Evolutionary conservation across 768 basidiomycete genomes (phyloP), one percentile per base, ranked within the genome.

Genomic region (Podaxis pistillaris): DNA sequence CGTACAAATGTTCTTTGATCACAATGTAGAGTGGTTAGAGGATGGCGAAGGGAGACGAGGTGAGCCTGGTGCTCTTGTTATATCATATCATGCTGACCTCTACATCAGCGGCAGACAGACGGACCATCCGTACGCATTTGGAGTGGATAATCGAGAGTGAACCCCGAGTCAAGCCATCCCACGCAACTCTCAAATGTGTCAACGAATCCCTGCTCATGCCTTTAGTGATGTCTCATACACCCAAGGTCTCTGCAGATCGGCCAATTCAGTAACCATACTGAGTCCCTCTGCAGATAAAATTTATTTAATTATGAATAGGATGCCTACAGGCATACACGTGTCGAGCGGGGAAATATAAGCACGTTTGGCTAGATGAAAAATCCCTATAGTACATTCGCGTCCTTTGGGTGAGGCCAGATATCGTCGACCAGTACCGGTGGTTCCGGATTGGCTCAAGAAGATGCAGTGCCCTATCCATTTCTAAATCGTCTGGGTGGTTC

Each of bases 71-170:
- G 24, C 41, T 55, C 22, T 55, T 33, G 13, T 56, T 24, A 44
- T 4, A 17, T 15, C n/a, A 13, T 5, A 17, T 40, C 40, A 40
- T 12, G 17, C 37, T 19, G 7, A 22, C 7, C 24, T 55, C 28
- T 50, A 46, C 64, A 4, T 51, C 11, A 6, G 12, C 60, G 33
- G 57, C 12, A 41, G 71, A 73, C 64, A 65, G 97, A 72, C 73
- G 78, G 19, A 74, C 81, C 13, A 85, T 98, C 65, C 84, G 86
- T 11, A 87, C 78, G 12, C 82, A 93, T n/a, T 78, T 98, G 38
- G 89, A 98, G 70, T 94, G 91, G 92, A 85, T 98, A 53, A 89
- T 95, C 63, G 79, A 88, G n/a, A 87, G 85, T 65, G 76, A 82
- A 57, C 90, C 91, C 3, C 77, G 79, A 58, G 90, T 88, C 2